These are phyloP conservation scores for Ophiostoma himal-ulmi DNA, from an alignment of 2,329 filamentous ascomycete genomes.

Conservation along the genomic window DNA sequence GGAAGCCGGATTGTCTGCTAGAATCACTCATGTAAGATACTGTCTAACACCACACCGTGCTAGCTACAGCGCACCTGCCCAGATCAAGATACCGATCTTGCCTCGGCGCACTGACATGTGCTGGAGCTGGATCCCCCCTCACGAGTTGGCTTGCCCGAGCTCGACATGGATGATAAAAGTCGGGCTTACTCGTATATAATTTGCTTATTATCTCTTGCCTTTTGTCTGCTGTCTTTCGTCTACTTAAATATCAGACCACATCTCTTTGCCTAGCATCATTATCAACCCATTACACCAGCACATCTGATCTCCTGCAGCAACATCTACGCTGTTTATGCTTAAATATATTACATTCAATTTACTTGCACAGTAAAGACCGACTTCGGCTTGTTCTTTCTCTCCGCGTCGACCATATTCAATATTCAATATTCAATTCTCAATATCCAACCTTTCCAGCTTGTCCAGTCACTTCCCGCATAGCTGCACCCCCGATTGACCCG, in stretches of 20 bases:
- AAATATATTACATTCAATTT: not conserved
- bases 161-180: not conserved
- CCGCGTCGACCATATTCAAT: not conserved
- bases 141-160: not conserved
- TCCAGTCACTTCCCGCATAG: not conserved
- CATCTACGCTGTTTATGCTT: not conserved
- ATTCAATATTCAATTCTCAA: not conserved
- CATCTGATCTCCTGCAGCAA: not conserved
- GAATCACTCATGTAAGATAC: not conserved
- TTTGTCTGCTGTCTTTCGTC: not conserved
- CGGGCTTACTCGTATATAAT: not conserved
- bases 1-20: not conserved
- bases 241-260: not conserved
- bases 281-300: not conserved
- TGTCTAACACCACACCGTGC: not conserved
- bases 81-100: not conserved
- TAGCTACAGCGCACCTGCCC: not conserved
- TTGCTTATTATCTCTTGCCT: not conserved
- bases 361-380: not conserved
- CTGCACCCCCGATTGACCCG: not conserved
- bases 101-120: constrained; percentile 9
- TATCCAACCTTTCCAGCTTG: not conserved
- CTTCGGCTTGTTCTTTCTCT: not conserved
- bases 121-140: not conserved
- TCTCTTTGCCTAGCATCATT: not conserved